Base-by-base conservation (phyloP, 2,329 filamentous ascomycete genomes). In the Ilyonectria robusta region DNA sequence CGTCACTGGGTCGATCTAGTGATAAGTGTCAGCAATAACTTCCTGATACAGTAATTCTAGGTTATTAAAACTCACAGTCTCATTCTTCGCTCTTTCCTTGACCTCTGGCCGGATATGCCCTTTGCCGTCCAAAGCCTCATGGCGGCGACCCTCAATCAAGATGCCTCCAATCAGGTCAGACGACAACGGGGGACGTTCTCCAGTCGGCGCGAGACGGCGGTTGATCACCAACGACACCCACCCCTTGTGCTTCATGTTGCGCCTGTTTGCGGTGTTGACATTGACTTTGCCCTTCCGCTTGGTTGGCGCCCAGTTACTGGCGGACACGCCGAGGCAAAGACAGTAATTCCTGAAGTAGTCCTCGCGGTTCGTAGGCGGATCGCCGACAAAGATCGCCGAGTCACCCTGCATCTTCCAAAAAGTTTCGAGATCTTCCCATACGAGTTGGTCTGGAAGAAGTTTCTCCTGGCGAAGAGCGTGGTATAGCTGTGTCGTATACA, bases 321-420 rank as follows among this genome's bases (percentile, higher is more conserved):
- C 61, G 0, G 73, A 77, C 0, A 68, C 13, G 10, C 75, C 72
- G 2, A 65, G 53, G 13, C 65, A 70, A 6, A 76, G 68, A 21
- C 51, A 58, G 46, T 70, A 74, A 62, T 74, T 77, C 5, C 46
- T 75, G 37, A 59, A 76, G 48, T 74, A 76, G 2, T 48, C 70
- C 9, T 74, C 72, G 1, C 60, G 69, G 29, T 65, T 64, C 9
- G 26, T 66, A 1, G 69, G 73, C 0, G 66, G 66, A 2, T 69
- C 54, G 15, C 70, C 74, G 3, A 76, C 31, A 3, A 77, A 76
- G 60, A 76, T 75, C 8, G 66, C 56, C 0, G 67, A 21, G 15
- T 70, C 57, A 0, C 72, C 72, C 35, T 77, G 73, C 11, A 65
- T 59, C 26, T 48, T 31, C 59, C 68, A 70, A 1, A 75, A 46